phyloP scores from a whole-genome alignment of 1,139 yeast species.

The Debaryomyces fabryi region DNA sequence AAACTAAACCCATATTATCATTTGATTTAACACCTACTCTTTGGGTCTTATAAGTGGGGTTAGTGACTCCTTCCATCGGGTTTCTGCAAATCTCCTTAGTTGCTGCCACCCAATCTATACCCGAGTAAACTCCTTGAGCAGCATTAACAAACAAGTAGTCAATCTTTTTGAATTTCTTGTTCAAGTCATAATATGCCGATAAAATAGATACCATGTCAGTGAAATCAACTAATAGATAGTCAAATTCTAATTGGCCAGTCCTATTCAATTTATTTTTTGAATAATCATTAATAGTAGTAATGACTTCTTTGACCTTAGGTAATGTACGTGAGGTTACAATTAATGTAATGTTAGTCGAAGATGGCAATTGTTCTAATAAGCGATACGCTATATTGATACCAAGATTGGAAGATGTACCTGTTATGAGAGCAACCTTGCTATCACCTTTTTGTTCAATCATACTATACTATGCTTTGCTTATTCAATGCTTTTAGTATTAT shows the following conservation, averaged over 20 bases:
- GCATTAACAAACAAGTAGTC: constrained; percentile 87
- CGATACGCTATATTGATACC: constrained; percentile 87
- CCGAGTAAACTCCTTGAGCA: constrained; percentile 84
- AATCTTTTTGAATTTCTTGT: constrained; percentile 60
- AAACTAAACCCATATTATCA: constrained; percentile 83
- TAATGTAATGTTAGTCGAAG: constrained; percentile 62
- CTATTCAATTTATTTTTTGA: constrained; percentile 40
- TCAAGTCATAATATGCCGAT: constrained; percentile 71
- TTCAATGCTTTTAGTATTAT: background rate
- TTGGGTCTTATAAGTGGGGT: constrained; percentile 83
- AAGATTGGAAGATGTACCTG: constrained; percentile 65
- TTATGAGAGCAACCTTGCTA: constrained; percentile 42
- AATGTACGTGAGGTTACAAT: constrained; percentile 88
- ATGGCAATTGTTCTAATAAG: constrained; percentile 60
- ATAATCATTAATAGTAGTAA: constrained; percentile 57
- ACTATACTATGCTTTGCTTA: background rate
- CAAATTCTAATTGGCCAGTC: constrained; percentile 70
- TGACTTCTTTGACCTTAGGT: constrained; percentile 80
- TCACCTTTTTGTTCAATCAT: constrained; percentile 18
- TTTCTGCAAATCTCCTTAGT: constrained; percentile 59
- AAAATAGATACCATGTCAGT: constrained; percentile 87
- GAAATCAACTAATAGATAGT: constrained; percentile 84
- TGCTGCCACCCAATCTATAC: constrained; percentile 86
- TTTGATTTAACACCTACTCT: constrained; percentile 67
- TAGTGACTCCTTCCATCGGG: constrained; percentile 82